Evolutionary conservation across 2,329 filamentous ascomycete genomes (phyloP).

Genomic region (Byssothecium circinans): DNA sequence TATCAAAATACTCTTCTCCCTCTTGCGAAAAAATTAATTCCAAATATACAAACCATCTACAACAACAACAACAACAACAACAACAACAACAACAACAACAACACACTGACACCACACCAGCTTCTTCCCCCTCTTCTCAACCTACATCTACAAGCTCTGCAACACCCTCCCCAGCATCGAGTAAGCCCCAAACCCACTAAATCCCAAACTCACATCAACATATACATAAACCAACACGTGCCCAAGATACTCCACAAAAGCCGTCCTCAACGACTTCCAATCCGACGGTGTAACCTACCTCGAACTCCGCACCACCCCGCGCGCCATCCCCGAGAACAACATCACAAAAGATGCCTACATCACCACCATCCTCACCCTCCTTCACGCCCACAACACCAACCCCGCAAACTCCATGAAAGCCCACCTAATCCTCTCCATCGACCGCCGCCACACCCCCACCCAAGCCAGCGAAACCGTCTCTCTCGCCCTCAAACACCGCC

Average conservation of each 20-base stretch:
- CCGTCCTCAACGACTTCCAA: conserved; percentile 62
- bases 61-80: no score
- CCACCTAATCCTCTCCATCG: conserved; percentile 72
- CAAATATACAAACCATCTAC: no score
- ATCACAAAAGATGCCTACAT: conserved; percentile 68
- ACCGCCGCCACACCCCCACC: conserved; percentile 62
- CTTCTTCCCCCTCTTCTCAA: conserved; percentile 78
- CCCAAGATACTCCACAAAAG: conserved; percentile 60
- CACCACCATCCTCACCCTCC: conserved; percentile 64
- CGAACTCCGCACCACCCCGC: conserved; percentile 79
- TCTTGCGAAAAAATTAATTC: no score
- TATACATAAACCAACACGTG: conserved; percentile 12
- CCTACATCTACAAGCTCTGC: conserved; percentile 77
- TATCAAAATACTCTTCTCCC: no score
- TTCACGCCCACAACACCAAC: conserved; percentile 54
- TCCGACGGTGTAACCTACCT: conserved; percentile 74
- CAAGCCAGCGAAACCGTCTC: conserved; percentile 66
- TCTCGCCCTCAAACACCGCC: conserved; percentile 60
- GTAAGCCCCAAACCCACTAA: conserved; percentile 53
- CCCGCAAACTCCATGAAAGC: conserved; percentile 54
- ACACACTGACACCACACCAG: conserved; percentile 32
- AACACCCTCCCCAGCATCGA: conserved; percentile 62
- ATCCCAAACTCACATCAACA: no score
- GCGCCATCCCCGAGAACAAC: conserved; percentile 57
- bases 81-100: no score